Percentiles rank a stretch among this genome's conserved stretches.
Evolutionary conservation across 1,284 basidiomycete genomes (phyloP).

Genomic region (Takashimella koratensis): DNA sequence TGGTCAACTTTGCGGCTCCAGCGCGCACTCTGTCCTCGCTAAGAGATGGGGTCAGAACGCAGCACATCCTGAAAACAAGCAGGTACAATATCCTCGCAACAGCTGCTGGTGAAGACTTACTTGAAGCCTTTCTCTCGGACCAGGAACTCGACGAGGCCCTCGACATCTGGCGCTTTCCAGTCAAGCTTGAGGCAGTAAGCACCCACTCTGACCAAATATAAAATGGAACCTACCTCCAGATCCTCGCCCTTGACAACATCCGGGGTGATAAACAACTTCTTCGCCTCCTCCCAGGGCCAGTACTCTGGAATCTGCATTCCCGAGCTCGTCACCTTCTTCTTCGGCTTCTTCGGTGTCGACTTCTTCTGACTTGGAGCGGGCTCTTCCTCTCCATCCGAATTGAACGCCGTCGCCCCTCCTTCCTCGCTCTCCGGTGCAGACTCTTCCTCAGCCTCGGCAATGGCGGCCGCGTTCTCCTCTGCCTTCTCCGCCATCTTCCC

Average conservation of each 20-base stretch:
- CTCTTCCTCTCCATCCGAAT: conserved; percentile 34
- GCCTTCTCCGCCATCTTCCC: conserved; percentile 62
- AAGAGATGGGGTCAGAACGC: conserved; percentile 9
- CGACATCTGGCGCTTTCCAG: conserved; percentile 90
- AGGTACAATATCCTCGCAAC: conserved; percentile 6
- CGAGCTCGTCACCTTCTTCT: conserved; percentile 55
- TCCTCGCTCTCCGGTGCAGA: conserved; percentile 42
- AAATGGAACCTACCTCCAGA: conserved; percentile 70
- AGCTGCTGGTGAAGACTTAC: conserved; percentile 53
- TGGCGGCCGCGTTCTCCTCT: conserved; percentile 39
- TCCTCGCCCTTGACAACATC: conserved; percentile 83
- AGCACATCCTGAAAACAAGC: background rate
- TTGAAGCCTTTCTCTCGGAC: conserved; percentile 96
- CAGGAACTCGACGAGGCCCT: conserved; percentile 90
- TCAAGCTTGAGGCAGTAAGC: too few relatives aligned
- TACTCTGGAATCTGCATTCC: conserved; percentile 81
- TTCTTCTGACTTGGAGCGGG: conserved; percentile 23
- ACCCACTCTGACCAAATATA: too few relatives aligned
- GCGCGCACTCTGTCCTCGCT: conserved; percentile 96
- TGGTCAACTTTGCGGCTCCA: conserved; percentile 87
- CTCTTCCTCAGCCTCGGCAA: conserved; percentile 22
- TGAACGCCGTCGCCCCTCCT: conserved; percentile 19
- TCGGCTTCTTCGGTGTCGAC: conserved; percentile 33
- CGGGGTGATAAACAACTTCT: conserved; percentile 81
- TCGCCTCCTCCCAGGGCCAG: conserved; percentile 96